These are phyloP conservation scores for Mikania micrantha DNA, from an alignment of 129 eudicot genomes.

Conservation along the genomic window DNA sequence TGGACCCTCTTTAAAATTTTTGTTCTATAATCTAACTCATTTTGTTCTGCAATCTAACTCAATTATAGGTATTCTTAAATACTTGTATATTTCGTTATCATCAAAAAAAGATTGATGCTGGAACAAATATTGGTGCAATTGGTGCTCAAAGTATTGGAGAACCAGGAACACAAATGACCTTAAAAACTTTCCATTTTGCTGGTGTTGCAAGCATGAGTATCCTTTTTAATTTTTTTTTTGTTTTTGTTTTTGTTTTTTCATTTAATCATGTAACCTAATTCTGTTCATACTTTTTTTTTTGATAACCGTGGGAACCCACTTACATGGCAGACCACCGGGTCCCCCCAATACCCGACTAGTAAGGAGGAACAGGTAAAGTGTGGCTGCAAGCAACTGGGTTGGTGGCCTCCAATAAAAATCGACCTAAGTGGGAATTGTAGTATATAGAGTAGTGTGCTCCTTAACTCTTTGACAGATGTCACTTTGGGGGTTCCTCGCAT, in stretches of 20 bases:
- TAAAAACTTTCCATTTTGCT: constrained; percentile 98
- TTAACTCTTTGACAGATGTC: constrained; percentile 65
- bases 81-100: constrained; percentile 78
- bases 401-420: too few species aligned
- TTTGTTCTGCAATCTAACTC: neutral
- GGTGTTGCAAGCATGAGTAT: constrained; percentile 99
- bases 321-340: too few species aligned
- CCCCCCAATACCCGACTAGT: too few species aligned
- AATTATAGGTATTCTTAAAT: constrained; percentile 59
- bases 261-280: neutral
- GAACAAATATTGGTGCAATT: constrained; percentile 96
- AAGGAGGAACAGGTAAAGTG: too few species aligned
- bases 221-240: too few species aligned
- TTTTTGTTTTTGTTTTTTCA: neutral
- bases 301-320: too few species aligned
- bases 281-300: neutral
- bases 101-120: constrained; percentile 67
- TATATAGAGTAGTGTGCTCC: constrained; percentile 14
- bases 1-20: neutral
- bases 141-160: constrained; percentile 99
- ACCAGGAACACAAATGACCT: constrained; percentile 98
- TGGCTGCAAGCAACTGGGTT: too few species aligned
- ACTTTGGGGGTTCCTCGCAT: constrained; percentile 98
- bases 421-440: too few species aligned
- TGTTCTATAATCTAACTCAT: neutral